Percentiles rank a stretch among this genome's conserved stretches.
phyloP scores from a whole-genome alignment of 495 filamentous ascomycete species.

The Zalerion maritima region DNA sequence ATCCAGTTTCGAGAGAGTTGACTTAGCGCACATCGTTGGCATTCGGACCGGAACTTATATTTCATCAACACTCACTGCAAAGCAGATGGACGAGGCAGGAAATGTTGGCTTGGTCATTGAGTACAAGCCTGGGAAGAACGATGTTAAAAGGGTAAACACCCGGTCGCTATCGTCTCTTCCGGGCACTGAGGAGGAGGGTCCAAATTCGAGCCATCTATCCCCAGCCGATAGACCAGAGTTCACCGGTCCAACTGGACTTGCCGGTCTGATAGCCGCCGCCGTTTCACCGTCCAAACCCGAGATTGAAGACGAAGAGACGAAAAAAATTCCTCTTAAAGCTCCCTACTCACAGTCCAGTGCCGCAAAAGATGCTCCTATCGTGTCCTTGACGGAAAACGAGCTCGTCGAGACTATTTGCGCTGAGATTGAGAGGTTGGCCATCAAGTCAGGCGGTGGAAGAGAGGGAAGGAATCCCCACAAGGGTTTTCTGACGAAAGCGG shows the following conservation, averaged over 20 bases:
- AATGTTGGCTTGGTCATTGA: conserved; percentile 74
- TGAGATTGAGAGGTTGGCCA: conserved; percentile 35
- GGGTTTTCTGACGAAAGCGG: conserved; percentile 46
- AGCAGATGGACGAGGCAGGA: conserved; percentile 55
- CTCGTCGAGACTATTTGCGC: conserved; percentile 56
- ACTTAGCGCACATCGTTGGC: conserved; percentile 50
- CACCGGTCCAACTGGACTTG: conserved; percentile 10
- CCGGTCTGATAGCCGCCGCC: conserved; percentile 15
- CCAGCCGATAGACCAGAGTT: conserved; percentile 4
- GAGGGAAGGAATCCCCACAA: conserved; percentile 15
- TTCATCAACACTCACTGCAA: conserved; percentile 62
- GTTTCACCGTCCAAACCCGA: no score
- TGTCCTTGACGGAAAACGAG: conserved; percentile 48
- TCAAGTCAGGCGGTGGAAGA: conserved; percentile 17
- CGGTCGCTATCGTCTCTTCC: conserved; percentile 54
- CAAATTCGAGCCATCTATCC: conserved; percentile 10
- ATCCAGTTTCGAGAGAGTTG: conserved; percentile 73
- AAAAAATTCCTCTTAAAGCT: conserved; percentile 43
- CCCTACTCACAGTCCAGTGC: conserved; percentile 38
- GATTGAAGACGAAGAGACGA: conserved; percentile 12
- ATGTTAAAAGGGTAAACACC: conserved; percentile 68
- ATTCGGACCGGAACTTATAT: conserved; percentile 78
- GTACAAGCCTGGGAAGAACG: conserved; percentile 51
- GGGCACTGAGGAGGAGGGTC: conserved; percentile 12
- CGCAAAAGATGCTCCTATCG: conserved; percentile 15